Evolutionary conservation across 139 green algal genomes (phyloP), one percentile per base, ranked within the genome.

Genomic region (Coelastrella sp.): DNA sequence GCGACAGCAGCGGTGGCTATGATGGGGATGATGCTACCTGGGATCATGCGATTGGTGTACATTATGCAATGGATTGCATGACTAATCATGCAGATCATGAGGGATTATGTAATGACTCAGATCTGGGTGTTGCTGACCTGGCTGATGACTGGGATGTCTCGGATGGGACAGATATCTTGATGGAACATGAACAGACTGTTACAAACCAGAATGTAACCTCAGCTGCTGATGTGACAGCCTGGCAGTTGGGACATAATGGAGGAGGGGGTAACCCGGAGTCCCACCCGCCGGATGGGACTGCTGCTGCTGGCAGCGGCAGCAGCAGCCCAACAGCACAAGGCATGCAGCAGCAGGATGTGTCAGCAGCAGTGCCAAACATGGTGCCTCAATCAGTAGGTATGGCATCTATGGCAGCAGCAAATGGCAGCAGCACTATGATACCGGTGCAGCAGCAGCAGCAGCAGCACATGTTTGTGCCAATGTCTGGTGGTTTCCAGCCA

Each of bases 111-210:
- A 54, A 61, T n/a, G 54, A 65, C 59, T 20, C 60, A 32, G 59
- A 73, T 22, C 74, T 80, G 74, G 8, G 13, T 16, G 74, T 57
- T 58, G 23, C 23, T 57, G 74, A 80, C 22, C 74, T 80, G 22
- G 23, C 22, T 59, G 74, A 80, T 80, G 78, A 84, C 8, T 66
- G 56, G 78, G 78, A 84, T 32, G 13, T 84, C 14, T 84, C 78
- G 23, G 78, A 84, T 84, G 78, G 78, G 10, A 84, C 78, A 32
- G 78, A 84, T 32, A 66, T 84, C 19, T 32, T 84, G 78, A 84
- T 84, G 78, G 47, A 57, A 59, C 8, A 80, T 10, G 74, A 47
- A 47, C 32, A 47, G 32, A 47, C 32, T 47, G 32, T 47, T 47
- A 47, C 32, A 47, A 47, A 47, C 32, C 32, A 47, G 32, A 47